Evolutionary conservation across 169 alveolate genomes (phyloP).

Genomic region (Plasmodium relictum): DNA sequence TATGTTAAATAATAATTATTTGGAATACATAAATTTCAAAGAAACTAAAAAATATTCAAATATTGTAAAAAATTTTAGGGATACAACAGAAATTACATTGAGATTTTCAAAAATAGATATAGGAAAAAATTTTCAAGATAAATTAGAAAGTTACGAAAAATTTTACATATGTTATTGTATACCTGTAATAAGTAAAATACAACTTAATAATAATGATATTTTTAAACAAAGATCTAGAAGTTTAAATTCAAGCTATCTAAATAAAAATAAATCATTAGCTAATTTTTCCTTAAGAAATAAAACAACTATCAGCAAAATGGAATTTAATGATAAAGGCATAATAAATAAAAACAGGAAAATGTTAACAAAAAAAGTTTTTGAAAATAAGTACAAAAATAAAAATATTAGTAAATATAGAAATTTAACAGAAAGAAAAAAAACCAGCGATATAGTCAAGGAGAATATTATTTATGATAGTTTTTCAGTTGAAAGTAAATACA

Average conservation of each 20-base stretch:
- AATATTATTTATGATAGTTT: conserved; percentile 18
- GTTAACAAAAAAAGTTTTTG: neutral
- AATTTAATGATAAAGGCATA: neutral
- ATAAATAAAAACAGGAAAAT: neutral
- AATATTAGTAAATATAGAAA: conserved; percentile 5
- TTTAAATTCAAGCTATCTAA: neutral
- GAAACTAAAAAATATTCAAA: conserved; percentile 17
- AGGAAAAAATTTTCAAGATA: conserved; percentile 7
- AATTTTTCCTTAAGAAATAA: neutral
- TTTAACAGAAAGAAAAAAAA: conserved; percentile 4
- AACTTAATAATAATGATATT: neutral
- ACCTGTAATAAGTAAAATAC: conserved; percentile 23
- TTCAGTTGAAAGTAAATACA: conserved; percentile 24
- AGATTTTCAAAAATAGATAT: conserved; percentile 15
- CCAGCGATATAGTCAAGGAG: neutral
- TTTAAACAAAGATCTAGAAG: conserved; percentile 5
- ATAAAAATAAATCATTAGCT: neutral
- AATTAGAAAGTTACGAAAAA: conserved; percentile 7
- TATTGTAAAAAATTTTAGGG: neutral
- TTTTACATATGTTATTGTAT: conserved; percentile 28
- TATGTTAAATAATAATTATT: neutral
- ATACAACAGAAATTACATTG: neutral
- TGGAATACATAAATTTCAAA: neutral
- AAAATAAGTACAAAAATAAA: neutral
- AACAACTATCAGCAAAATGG: neutral